phyloP scores from a whole-genome alignment of 441 rosid species.

The Kokia cookei region DNA sequence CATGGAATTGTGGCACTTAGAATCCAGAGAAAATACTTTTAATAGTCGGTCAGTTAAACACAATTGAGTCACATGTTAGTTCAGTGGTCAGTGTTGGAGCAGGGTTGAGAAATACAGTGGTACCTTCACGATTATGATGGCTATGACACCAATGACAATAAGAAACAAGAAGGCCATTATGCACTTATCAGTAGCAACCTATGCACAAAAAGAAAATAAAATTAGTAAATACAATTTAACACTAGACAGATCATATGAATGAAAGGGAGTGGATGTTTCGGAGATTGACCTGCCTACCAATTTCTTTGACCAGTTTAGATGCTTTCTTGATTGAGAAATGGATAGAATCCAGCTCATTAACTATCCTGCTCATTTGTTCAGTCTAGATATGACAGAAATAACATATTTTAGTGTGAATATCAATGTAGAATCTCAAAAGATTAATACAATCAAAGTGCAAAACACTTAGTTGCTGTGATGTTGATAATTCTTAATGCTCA shows the following conservation, averaged over 20 bases:
- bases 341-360: conserved; percentile 91
- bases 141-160: conserved; percentile 79
- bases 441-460: conserved; percentile 1
- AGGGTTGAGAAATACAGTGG: background rate
- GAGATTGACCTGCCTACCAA: conserved; percentile 94
- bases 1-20: background rate
- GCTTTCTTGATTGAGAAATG: conserved; percentile 96
- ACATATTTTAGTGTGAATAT: conserved; percentile 15
- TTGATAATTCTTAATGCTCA: conserved; percentile 18
- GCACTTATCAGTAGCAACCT: conserved; percentile 97
- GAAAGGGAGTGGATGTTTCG: conserved; percentile 18
- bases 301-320: conserved; percentile 87
- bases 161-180: conserved; percentile 83
- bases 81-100: background rate
- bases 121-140: conserved; percentile 92
- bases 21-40: background rate
- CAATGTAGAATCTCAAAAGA: conserved; percentile 1
- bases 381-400: conserved; percentile 46
- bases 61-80: background rate
- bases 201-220: conserved; percentile 8
- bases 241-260: background rate
- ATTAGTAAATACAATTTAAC: conserved; percentile 15
- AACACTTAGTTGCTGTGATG: conserved; percentile 2
- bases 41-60: background rate
- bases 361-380: conserved; percentile 96